These are phyloP conservation scores for Triticum urartu DNA, from an alignment of 176 grass and related monocot species.

Conservation along the genomic window DNA sequence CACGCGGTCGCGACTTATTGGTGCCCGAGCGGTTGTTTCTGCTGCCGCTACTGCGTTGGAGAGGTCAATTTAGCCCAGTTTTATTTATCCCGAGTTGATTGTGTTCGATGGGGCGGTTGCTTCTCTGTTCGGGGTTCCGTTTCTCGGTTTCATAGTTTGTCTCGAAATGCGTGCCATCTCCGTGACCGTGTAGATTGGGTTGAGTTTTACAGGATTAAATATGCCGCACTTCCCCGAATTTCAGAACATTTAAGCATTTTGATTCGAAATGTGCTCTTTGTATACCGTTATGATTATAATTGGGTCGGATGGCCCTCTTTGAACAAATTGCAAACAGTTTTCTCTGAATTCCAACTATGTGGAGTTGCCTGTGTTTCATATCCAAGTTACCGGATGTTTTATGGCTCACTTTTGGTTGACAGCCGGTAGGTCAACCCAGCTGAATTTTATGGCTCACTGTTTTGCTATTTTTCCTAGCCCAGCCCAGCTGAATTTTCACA, in stretches of 20 bases:
- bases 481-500: neutral
- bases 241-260: neutral
- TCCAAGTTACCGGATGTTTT: neutral
- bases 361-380: neutral
- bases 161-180: neutral
- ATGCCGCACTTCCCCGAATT: neutral
- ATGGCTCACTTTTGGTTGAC: neutral
- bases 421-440: neutral
- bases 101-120: neutral
- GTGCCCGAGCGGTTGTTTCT: neutral
- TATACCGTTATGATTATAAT: neutral
- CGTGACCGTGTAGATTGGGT: neutral
- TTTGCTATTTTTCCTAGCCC: neutral
- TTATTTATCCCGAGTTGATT: neutral
- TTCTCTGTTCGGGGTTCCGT: neutral
- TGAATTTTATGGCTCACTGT: neutral
- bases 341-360: neutral
- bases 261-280: neutral
- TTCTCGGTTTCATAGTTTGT: neutral
- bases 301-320: neutral
- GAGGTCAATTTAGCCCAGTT: constrained; percentile 18
- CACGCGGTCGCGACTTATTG: neutral
- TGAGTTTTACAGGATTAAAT: neutral
- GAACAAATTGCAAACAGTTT: neutral
- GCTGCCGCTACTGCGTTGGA: neutral